A percentile compares a stretch with the other conserved stretches of the same genome.
These are phyloP conservation scores for Aspergillus olivimuriae DNA, from an alignment of 495 filamentous ascomycete species.

Conservation along the genomic window DNA sequence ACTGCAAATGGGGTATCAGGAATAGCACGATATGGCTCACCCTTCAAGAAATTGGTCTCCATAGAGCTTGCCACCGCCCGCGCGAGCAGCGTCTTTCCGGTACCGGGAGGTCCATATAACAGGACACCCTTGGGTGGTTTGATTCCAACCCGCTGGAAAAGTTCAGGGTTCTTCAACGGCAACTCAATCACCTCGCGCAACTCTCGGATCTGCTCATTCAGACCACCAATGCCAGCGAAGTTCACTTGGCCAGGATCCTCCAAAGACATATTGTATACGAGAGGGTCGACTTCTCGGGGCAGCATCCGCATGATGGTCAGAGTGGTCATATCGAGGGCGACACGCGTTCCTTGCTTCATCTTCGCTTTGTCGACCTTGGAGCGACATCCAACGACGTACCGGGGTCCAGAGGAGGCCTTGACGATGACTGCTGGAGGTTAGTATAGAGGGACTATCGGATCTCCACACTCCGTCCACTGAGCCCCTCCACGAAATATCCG, in stretches of 20 bases:
- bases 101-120: slow-evolving; percentile 95
- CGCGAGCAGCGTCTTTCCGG: slow-evolving; percentile 93
- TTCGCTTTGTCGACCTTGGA: slow-evolving; percentile 96
- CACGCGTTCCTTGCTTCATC: slow-evolving; percentile 95
- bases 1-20: too few relatives aligned
- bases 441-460: too few relatives aligned
- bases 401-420: slow-evolving; percentile 93
- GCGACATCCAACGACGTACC: slow-evolving; percentile 97
- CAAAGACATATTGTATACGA: slow-evolving; percentile 99
- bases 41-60: slow-evolving; percentile 98
- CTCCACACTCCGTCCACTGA: too few relatives aligned
- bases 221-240: slow-evolving; percentile 96
- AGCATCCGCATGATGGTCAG: slow-evolving; percentile 99
- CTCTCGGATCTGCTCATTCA: slow-evolving; percentile 99
- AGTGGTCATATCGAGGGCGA: slow-evolving; percentile 99
- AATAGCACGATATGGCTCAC: too few relatives aligned
- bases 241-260: slow-evolving; percentile 97
- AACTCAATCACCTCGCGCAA: slow-evolving; percentile 97
- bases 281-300: slow-evolving; percentile 93
- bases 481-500: too few relatives aligned
- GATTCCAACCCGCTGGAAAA: slow-evolving; percentile 95
- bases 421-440: slow-evolving; percentile 51
- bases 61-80: slow-evolving; percentile 94
- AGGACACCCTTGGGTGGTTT: slow-evolving; percentile 98
- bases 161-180: slow-evolving; percentile 96